Base-by-base conservation (phyloP, 768 basidiomycete genomes). In the Tricholomella constricta region DNA sequence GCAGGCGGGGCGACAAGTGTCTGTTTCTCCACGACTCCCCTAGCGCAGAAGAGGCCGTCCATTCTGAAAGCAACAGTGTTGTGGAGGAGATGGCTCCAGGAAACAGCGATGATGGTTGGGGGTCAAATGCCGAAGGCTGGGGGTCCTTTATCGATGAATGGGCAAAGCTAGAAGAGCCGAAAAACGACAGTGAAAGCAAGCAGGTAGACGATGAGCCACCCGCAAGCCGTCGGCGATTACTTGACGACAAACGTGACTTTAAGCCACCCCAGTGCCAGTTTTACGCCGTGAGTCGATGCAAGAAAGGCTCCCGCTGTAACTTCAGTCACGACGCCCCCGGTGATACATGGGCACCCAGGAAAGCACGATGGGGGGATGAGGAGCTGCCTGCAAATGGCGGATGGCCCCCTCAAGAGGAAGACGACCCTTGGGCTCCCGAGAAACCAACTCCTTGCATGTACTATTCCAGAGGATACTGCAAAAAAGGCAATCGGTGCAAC, bases 91-190 rank as follows among this genome's bases (percentile, higher is more conserved):
- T 36, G 8, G n/a, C 38, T 27, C 26, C 38, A 19, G 22, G 19
- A 12, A 10, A 41, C 10, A 29, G 54, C 29, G 63, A 55, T n/a
- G 44, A 47, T 32, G 60, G 52, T 19, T 60, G 52, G 61, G 54
- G 36, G 6, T 51, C 26, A n/a, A 25, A 51, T 41, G 52, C 44
- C 1, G 42, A n/a, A 22, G 51, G 49, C 19, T 60, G 59, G 59
- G 59, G 45, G 9, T 23, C 23, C 4, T 19, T 32, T 34, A 25
- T 37, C 17, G 49, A 51, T 35, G 49, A 36, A n/a, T 51, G 49
- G 49, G 32, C 29, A 26, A 36, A 42, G 15, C 6, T 10, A 17
- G 35, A n/a, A 29, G 36, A 38, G 15, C 11, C 36, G 17, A 46
- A 3, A 12, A 14, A 19, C 19, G 19, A 25, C 36, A 12, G 26